Base-by-base conservation (phyloP, 2,329 filamentous ascomycete species). In the Stagonosporopsis tanaceti region DNA sequence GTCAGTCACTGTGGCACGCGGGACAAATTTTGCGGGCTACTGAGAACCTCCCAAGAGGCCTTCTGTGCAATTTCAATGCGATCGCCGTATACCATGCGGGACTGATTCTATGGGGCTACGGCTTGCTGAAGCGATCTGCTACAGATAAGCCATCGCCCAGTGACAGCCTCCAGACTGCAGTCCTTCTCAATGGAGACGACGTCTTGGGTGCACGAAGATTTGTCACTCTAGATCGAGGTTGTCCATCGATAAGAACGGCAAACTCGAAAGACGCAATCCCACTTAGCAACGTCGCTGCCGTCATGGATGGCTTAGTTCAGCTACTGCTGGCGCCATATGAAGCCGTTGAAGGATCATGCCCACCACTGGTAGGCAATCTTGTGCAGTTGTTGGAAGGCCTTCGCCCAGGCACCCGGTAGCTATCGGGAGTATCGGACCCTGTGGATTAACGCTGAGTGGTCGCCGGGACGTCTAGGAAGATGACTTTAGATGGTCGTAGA, bases 51-150 rank as follows among this genome's bases (percentile, higher is more conserved):
- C 81, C 85, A 0, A 71, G 77, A 1, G 80, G 82, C 0, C 79
- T 83, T 11, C 73, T 91, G 3, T 84, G 85, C 40, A 86, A 89
- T 60, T 91, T 91, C 69, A 85, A 86, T 60, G 87, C 88, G 0
- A 84, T 91, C 6, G 86, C 85, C 0, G 82, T 91, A 0, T 89
- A 91, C 68, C 89, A 91, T 68, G 88, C 87, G 4, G 82, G 84
- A 12, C 78, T 92, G 4, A 85, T 86, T 0, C 77, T 92, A 38
- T 92, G 90, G 90, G 84, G 84, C 0, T 90, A 89, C 63, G 87
- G 88, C 0, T 84, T 91, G 45, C 72, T 80, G 48, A 76, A 75
- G 14, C 75, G 75, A 37, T 64, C 62, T 4, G 34, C 60, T 20
- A 47, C 70, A 34, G 69, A 64, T 28, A 69, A 60, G 47, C 70